Conservation (phyloP, 2,329 filamentous ascomycete species). For the Harringtonia lauricola region DNA sequence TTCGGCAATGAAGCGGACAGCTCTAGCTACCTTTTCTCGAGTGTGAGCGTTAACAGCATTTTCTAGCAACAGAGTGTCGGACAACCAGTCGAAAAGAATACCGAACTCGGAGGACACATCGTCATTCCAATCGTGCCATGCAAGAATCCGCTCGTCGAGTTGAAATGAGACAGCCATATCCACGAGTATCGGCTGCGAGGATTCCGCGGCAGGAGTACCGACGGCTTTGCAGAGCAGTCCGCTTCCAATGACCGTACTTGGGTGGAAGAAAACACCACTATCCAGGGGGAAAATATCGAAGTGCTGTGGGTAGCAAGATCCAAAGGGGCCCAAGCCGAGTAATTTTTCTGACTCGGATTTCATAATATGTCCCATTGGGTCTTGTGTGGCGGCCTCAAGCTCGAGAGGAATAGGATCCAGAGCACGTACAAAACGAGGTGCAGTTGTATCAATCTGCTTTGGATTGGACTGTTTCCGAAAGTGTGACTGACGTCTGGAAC, state of each 20-base stretch:
- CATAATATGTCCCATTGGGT: not conserved
- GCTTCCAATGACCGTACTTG: conserved; percentile 45
- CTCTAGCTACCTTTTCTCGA: conserved; percentile 16
- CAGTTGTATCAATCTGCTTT: conserved; percentile 33
- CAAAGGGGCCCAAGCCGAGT: conserved; percentile 46
- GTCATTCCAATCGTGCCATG: conserved; percentile 47
- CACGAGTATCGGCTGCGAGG: conserved; percentile 15
- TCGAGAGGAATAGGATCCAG: conserved; percentile 35
- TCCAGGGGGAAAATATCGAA: conserved; percentile 52
- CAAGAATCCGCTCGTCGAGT: conserved; percentile 36
- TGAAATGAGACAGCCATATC: conserved; percentile 20
- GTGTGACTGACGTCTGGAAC: conserved; percentile 17
- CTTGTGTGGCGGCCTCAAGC: not conserved
- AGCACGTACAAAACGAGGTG: conserved; percentile 41
- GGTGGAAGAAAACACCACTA: conserved; percentile 45
- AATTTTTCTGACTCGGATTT: conserved; percentile 26
- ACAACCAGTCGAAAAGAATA: conserved; percentile 47
- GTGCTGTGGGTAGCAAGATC: conserved; percentile 48
- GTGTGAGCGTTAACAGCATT: not conserved
- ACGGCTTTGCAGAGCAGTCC: conserved; percentile 33
- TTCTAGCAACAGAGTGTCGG: conserved; percentile 2
- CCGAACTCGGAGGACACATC: conserved; percentile 50
- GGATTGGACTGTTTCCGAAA: conserved; percentile 34
- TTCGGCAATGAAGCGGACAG: conserved; percentile 32
- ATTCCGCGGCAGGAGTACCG: conserved; percentile 18